phyloP scores from a whole-genome alignment of 768 basidiomycete species.

The Psilocybe cyanescens region DNA sequence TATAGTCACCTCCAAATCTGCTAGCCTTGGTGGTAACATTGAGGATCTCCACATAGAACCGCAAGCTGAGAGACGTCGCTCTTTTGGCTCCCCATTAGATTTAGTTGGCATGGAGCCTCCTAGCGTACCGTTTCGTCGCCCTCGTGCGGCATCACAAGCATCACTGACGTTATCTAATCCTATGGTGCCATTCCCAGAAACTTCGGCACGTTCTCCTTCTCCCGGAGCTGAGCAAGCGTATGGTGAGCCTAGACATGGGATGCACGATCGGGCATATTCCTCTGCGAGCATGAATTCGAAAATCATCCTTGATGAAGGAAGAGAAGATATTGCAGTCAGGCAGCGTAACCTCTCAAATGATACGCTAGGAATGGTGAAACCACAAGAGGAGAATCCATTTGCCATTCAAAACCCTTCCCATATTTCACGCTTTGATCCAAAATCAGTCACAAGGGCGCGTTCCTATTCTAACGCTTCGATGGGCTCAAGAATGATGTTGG shows the following conservation, averaged over 20 bases:
- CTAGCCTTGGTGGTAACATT: conserved; percentile 66
- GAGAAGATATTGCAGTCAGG: conserved; percentile 34
- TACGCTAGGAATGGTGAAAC: conserved; percentile 45
- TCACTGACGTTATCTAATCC: conserved; percentile 42
- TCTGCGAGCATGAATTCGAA: conserved; percentile 54
- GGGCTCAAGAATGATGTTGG: conserved; percentile 65
- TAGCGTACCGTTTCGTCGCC: conserved; percentile 42
- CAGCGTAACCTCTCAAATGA: conserved; percentile 43
- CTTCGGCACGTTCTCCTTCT: conserved; percentile 55
- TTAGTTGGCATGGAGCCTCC: conserved; percentile 48
- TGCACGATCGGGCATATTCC: conserved; percentile 53
- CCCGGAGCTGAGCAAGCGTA: conserved; percentile 30
- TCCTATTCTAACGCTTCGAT: conserved; percentile 68
- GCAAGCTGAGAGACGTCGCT: conserved; percentile 47
- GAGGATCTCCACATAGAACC: conserved; percentile 43
- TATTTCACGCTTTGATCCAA: conserved; percentile 83
- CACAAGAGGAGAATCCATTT: conserved; percentile 66
- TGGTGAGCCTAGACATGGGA: conserved; percentile 16
- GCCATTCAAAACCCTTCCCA: conserved; percentile 67
- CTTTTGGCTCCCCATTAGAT: conserved; percentile 63
- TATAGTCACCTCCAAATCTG: conserved; percentile 54
- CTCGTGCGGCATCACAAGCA: conserved; percentile 53
- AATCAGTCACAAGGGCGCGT: conserved; percentile 56
- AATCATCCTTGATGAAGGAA: conserved; percentile 41
- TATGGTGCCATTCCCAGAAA: conserved; percentile 68